These are phyloP conservation scores for Amaranthus palmeri DNA, from an alignment of 148 eudicot species.

Conservation along the genomic window DNA sequence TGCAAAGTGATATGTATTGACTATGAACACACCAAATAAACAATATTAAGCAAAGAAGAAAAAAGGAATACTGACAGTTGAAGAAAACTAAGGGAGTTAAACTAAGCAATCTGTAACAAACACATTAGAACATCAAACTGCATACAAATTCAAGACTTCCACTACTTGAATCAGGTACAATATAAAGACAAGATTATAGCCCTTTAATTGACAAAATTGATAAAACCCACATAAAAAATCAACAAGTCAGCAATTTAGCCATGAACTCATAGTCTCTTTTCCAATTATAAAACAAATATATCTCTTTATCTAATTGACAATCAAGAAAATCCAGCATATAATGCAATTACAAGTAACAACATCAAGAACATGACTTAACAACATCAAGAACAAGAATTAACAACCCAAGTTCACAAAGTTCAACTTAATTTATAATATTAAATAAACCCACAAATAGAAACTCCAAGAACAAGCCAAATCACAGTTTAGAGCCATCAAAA, in stretches of 20 bases:
- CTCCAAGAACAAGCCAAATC: neutral
- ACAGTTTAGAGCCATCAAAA: too few species aligned
- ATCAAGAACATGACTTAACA: neutral
- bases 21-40: too few species aligned
- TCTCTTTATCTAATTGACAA: neutral
- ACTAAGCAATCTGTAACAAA: neutral
- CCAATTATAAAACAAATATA: neutral
- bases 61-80: too few species aligned
- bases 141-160: neutral
- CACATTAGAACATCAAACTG: neutral
- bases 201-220: neutral
- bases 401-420: conserved; percentile 1
- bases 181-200: neutral
- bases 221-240: neutral
- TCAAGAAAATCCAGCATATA: neutral
- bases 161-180: neutral
- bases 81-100: too few species aligned
- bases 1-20: too few species aligned
- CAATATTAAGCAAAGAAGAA: too few species aligned
- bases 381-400: too few species aligned
- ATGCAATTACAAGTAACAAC: neutral
- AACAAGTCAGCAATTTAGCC: neutral
- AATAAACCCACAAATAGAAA: conserved; percentile 11
- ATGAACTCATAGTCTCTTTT: neutral
- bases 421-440: conserved; percentile 2